Base-by-base conservation (phyloP, 169 alveolate genomes). In the Miamiensis avidus region DNA sequence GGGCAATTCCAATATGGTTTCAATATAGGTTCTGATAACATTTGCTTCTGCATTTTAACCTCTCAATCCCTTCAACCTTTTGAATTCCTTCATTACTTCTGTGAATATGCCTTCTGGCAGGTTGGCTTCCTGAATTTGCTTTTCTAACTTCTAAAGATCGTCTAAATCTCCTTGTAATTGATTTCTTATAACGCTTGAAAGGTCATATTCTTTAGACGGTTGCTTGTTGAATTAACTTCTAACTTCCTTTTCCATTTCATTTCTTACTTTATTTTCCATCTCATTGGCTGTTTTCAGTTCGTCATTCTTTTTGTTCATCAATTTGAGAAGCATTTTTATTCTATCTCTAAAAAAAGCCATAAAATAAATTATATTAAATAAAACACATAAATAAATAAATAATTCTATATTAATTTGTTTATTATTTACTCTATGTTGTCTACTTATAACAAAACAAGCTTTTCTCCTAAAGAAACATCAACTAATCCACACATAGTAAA, bases 1-100 rank as follows among this genome's bases (percentile, higher is more conserved):
- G 31, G 97, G 96, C n/a, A 94, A 74, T 4, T 87, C 89, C 28
- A 91, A 74, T 0, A 92, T 83, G 20, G 94, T 85, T 31, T 92
- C 93, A 29, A 94, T 69, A 69, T 94, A 94, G 77, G 91, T 94
- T 0, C 88, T 69, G 4, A 89, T 86, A 1, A 92, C 94, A 78
- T 89, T 90, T 33, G 88, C 89, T 34, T 94, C 97, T 25, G 89
- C 86, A 49, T 89, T 85, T 29, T 74, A 31, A 0, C 89, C 86
- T 1, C 91, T 81, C 79, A 91, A 76, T 31, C 88, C 73, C 64
- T 79, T 65, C 6, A 94, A 76, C 73, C 91, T 91, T 74, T 82
- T 72, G 20, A 92, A 73, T 79, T 94, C 96, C 20, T 89, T 34
- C 0, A 64, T 26, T 20, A 34, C 31, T 49, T 82, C 74, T 26